These are phyloP conservation scores for Chlorella variabilis DNA, from an alignment of 163 green algal genomes.

Conservation along the genomic window DNA sequence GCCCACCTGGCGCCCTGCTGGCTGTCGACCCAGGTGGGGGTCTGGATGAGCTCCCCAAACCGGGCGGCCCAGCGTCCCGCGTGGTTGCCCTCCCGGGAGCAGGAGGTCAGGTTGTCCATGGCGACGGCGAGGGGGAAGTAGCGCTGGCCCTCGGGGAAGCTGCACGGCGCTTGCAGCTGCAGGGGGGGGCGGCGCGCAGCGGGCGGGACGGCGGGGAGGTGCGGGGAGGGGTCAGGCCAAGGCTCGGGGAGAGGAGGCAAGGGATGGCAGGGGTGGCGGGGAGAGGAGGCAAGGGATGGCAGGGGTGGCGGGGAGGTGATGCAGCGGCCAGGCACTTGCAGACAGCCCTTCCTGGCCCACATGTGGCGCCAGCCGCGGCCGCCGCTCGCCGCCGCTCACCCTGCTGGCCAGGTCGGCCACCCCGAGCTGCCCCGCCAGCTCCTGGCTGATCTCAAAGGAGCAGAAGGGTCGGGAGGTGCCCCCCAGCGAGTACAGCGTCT, in stretches of 20 bases:
- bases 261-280: no score
- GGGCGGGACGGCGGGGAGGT: neutral
- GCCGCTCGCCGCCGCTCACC: neutral
- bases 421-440: neutral
- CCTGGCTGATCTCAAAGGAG: neutral
- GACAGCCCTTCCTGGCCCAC: no score
- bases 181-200: neutral
- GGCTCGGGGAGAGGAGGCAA: no score
- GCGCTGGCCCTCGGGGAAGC: neutral
- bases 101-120: neutral
- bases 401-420: neutral
- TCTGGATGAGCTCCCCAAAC: neutral
- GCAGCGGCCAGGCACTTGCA: no score
- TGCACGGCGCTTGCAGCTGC: neutral
- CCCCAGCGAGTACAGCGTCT: neutral
- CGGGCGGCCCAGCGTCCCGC: neutral
- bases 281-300: no score
- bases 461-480: constrained; percentile 2
- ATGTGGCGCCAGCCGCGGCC: no score
- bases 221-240: neutral
- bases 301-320: no score
- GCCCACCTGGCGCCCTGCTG: constrained; percentile 22
- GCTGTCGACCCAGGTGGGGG: constrained; percentile 19
- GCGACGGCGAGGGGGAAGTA: constrained; percentile 12
- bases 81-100: neutral